Conservation (phyloP, 345 rosid genomes). For the Triadica sebifera region DNA sequence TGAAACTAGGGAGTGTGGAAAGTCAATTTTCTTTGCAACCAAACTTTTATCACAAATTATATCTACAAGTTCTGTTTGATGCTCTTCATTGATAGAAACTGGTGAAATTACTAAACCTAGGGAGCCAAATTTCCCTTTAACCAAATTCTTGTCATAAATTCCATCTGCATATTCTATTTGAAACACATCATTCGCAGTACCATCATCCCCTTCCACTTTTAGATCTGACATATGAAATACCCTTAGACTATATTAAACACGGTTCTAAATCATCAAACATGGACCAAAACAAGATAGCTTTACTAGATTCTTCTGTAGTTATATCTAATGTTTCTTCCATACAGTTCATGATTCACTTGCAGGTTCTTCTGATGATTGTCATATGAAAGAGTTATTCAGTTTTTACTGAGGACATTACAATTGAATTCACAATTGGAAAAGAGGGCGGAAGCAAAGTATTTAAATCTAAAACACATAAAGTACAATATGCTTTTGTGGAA, state of each 20-base stretch:
- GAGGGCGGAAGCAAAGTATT: conserved; percentile 9
- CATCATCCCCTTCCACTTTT: conserved; percentile 27
- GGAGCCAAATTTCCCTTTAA: conserved; percentile 22
- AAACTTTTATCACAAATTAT: conserved; percentile 31
- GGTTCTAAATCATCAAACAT: conserved; percentile 18
- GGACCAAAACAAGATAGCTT: conserved; percentile 28
- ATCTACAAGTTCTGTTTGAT: conserved; percentile 30
- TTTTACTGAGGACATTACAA: conserved; percentile 15
- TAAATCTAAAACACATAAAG: too few species aligned
- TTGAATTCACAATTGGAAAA: conserved; percentile 30
- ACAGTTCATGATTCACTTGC: conserved; percentile 15
- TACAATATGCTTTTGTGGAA: conserved; percentile 23
- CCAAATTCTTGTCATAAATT: conserved; percentile 27
- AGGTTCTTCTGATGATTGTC: conserved; percentile 27
- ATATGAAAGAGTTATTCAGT: conserved; percentile 33
- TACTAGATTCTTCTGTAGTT: conserved; percentile 30
- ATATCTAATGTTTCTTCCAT: conserved; percentile 22
- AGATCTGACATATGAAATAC: conserved; percentile 28
- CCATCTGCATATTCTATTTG: conserved; percentile 35
- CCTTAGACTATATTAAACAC: conserved; percentile 22
- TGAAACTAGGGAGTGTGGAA: conserved; percentile 23
- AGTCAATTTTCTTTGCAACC: conserved; percentile 23
- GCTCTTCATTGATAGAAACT: conserved; percentile 24
- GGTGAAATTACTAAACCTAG: conserved; percentile 19
- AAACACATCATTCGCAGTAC: conserved; percentile 24